Conservation (phyloP, 257 asterid genomes). For the Verbena officinalis region DNA sequence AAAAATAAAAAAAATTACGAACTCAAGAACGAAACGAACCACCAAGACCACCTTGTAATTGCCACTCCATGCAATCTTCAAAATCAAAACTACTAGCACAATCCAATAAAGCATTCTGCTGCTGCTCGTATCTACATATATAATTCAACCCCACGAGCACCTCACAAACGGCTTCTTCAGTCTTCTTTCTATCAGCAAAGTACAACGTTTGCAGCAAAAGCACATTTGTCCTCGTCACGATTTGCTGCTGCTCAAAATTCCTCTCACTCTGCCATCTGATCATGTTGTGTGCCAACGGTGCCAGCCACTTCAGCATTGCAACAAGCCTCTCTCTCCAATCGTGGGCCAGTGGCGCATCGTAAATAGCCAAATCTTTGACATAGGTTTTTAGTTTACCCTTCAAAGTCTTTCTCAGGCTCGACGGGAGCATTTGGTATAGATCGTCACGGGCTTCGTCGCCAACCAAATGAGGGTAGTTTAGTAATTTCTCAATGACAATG, state of each 20-base stretch:
- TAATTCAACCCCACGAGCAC: constrained; percentile 82
- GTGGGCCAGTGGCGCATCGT: constrained; percentile 85
- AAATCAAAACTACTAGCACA: constrained; percentile 89
- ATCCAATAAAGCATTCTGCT: constrained; percentile 84
- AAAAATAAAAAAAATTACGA: too few relatives aligned
- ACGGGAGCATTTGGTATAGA: constrained; percentile 87
- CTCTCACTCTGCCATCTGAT: constrained; percentile 95
- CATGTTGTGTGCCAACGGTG: constrained; percentile 90
- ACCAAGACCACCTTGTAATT: constrained; percentile 42
- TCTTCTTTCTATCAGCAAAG: constrained; percentile 75
- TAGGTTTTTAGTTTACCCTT: constrained; percentile 61
- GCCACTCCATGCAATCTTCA: constrained; percentile 84
- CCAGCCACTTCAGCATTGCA: constrained; percentile 62
- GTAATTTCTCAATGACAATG: constrained; percentile 76
- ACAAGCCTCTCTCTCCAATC: constrained; percentile 81
- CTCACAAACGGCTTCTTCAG: constrained; percentile 75
- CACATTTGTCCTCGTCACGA: constrained; percentile 71
- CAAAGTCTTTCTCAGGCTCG: constrained; percentile 69
- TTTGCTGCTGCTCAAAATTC: constrained; percentile 86
- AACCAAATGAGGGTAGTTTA: constrained; percentile 80
- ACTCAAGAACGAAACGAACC: constrained; percentile 47
- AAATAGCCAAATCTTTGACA: constrained; percentile 63
- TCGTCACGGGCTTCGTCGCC: constrained; percentile 96
- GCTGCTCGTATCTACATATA: constrained; percentile 89
- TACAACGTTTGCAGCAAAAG: constrained; percentile 83